A percentile compares a stretch with the other conserved stretches of the same genome.
Evolutionary conservation across 805 yeast genomes (phyloP).

Genomic region (Isabelozyma gotoi): DNA sequence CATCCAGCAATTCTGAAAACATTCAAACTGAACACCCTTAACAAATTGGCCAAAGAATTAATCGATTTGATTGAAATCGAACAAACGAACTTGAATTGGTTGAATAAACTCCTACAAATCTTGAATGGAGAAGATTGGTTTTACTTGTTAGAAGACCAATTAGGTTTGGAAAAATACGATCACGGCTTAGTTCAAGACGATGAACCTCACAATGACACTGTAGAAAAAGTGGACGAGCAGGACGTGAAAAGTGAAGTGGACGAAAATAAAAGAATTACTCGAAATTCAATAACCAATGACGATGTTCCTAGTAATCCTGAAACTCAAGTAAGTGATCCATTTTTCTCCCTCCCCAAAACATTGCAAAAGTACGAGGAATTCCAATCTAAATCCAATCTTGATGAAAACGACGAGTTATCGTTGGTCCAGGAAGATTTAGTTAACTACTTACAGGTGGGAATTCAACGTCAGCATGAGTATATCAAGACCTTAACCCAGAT

Average conservation of each 20-base stretch:
- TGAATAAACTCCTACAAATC: conserved; percentile 70
- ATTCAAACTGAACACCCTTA: conserved; percentile 52
- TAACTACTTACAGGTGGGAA: conserved; percentile 43
- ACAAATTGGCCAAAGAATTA: conserved; percentile 64
- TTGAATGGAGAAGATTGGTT: conserved; percentile 86
- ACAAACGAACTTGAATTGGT: conserved; percentile 69
- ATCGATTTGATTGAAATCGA: conserved; percentile 79
- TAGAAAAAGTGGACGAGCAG: conserved; percentile 7
- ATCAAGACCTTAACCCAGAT: conserved; percentile 74
- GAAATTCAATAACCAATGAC: background rate
- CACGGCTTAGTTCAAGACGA: conserved; percentile 46
- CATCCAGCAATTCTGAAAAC: conserved; percentile 71
- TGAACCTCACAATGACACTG: conserved; percentile 15
- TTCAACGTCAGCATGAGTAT: conserved; percentile 69
- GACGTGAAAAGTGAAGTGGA: conserved; percentile 7
- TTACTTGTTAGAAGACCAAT: conserved; percentile 58
- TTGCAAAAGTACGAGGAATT: conserved; percentile 29
- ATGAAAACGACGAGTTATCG: conserved; percentile 28
- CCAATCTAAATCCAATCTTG: conserved; percentile 10
- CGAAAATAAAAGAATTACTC: conserved; percentile 10
- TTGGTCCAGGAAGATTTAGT: conserved; percentile 61
- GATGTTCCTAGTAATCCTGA: background rate
- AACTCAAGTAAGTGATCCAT: conserved; percentile 28
- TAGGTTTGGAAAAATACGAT: conserved; percentile 69
- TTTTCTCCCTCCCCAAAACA: conserved; percentile 57